Evolutionary conservation across 805 yeast genomes (phyloP), one percentile per base, ranked within the genome.

Genomic region (Ogataea ramenticola): DNA sequence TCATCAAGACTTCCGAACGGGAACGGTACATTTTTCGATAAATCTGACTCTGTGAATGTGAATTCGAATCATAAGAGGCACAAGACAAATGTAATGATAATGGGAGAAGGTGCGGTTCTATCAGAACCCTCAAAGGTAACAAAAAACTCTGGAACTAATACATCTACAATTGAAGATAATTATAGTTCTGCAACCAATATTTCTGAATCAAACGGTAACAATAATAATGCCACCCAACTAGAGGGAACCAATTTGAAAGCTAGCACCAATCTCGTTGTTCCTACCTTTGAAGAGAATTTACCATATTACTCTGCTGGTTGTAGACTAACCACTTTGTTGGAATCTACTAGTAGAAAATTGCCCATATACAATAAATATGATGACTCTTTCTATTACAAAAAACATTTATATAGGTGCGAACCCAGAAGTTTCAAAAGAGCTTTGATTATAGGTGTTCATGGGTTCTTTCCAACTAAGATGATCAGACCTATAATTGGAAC

Each of bases 361-460:
- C 6, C n/a, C 12, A 19, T 36, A 15, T 12, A 15, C 17, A 36
- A 15, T 6, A 36, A 15, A 8, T 29, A 6, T 4, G 24, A 35
- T 4, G 15, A 35, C 12, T 40, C 24, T 32, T 44, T 41, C 21
- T 37, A 32, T 32, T 45, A 31, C 41, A 43, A 19, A 40, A 46
- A 41, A 4, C 57, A 55, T 46, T 43, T 60, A 10, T 46, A 49
- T 29, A 38, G 60, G 17, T 22, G 21, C 10, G 39, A 43, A 9
- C 55, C 68, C 0, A 46, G 53, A 3, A 24, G 16, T 1, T 51
- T 76, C 44, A 75, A 76, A 45, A 78, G 80, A 49, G 86, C 86
- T 0, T 72, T 91, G 27, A 83, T 93, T 31, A 79, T 91, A 46
- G 99, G 99, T 0, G 90, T 91, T 1, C 99, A 91, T 65, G 99